Evolutionary conservation across 306 rosid genomes (phyloP), one percentile per base, ranked within the genome.

Genomic region (Prosopis cineraria): DNA sequence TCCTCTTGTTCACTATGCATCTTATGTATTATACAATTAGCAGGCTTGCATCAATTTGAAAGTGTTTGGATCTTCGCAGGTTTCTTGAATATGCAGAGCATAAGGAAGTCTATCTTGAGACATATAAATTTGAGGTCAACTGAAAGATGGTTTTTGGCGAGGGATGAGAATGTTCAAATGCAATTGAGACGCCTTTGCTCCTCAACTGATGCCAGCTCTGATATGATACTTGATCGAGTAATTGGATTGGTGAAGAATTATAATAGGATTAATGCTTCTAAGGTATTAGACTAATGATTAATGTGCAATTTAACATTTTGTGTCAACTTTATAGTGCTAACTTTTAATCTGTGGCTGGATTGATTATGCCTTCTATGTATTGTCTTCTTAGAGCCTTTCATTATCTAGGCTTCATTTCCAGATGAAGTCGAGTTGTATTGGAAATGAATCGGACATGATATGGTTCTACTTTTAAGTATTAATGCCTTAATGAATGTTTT

Each of bases 161-260:
- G 78, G 66, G 64, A 89, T 70, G 85, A 79, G 74, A 76, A 44
- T 75, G 68, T 63, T 74, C 75, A 24, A 36, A 67, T 55, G 67
- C 82, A 63, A 55, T 45, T 88, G 70, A 79, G 82, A 82, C 47
- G 52, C 82, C 70, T 45, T 80, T 84, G 85, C 77, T 48, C 87
- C 25, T 76, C 91, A 76, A 81, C 82, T 19, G 82, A 37, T 33
- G 43, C 84, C 63, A 33, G 75, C 50, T 63, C 87, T 78, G 85
- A 93, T 72, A 81, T 53, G 66, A 75, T 81, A 81, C 75, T 79
- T 65, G 86, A 84, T 41, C 87, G 84, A 60, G 96, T 93, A 10
- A 73, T 93, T 72, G 89, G 82, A 72, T 75, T 89, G 71, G 88
- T 89, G 65, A 89, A 89, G 88, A 90, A 88, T 44, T 88, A 86